Evolutionary conservation across 805 yeast genomes (phyloP).

Genomic region (Saccharomycopsis capsularis): DNA sequence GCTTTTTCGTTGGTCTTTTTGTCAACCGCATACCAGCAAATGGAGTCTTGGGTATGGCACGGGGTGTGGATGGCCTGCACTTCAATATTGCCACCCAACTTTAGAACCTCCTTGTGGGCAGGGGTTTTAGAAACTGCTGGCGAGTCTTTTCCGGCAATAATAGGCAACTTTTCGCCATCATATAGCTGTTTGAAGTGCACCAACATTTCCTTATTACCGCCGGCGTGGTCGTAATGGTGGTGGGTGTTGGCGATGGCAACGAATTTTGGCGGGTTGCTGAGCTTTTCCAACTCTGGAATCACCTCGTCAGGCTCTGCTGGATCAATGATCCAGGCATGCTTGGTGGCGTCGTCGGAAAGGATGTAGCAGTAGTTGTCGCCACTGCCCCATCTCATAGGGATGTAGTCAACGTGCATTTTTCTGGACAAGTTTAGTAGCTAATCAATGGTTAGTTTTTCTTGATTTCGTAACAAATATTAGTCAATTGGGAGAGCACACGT

Average conservation of each 20-base stretch:
- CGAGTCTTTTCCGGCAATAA: constrained; percentile 79
- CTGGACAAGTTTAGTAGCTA: constrained; percentile 25
- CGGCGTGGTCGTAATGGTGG: constrained; percentile 93
- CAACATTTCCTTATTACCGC: constrained; percentile 52
- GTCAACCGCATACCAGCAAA: constrained; percentile 77
- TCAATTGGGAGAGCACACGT: no score
- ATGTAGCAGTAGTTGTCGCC: constrained; percentile 91
- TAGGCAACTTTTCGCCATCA: constrained; percentile 32
- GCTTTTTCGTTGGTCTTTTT: constrained; percentile 53
- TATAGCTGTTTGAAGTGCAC: constrained; percentile 26
- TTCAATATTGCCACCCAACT: constrained; percentile 56
- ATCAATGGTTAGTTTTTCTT: no score
- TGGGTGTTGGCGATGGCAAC: constrained; percentile 88
- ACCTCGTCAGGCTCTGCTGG: constrained; percentile 81
- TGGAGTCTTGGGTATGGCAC: constrained; percentile 95
- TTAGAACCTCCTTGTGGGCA: constrained; percentile 49
- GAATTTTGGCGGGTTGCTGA: constrained; percentile 35
- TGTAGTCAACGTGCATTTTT: constrained; percentile 71
- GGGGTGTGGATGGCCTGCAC: constrained; percentile 90
- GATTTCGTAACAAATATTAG: no score
- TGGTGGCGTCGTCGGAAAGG: constrained; percentile 58
- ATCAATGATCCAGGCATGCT: constrained; percentile 77
- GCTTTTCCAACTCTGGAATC: constrained; percentile 11
- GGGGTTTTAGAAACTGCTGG: constrained; percentile 71
- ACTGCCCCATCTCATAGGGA: constrained; percentile 92